Base-by-base conservation (phyloP, 2,329 filamentous ascomycete genomes). In the Claviceps pusilla region DNA sequence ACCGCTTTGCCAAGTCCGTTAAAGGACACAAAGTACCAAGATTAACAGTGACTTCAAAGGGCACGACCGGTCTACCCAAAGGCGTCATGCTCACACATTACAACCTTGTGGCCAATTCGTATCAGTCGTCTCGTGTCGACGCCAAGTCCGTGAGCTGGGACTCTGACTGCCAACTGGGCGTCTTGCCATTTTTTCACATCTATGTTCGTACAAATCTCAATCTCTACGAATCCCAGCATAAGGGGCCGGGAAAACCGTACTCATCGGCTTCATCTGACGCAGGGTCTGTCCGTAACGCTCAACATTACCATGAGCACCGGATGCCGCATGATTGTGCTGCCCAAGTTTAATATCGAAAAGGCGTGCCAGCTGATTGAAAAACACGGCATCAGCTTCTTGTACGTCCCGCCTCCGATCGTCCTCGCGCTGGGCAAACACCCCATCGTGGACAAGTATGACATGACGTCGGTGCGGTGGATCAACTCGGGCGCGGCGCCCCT, bases 171-270 rank as follows among this genome's bases (percentile, higher is more conserved):
- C 73, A 93, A 35, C 68, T 96, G 7, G 87, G 86, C 1, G 84
- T 95, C 56, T 69, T 95, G 11, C 90, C 90, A 0, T 93, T 95
- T 67, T 95, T 89, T 70, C 89, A 95, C 65, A 90, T 95, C 58
- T 95, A 95, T 64, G 88, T 86, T 69, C 60, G 79, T 63, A 24
- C 45, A 29, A 33, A 28, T 11, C 24, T 7, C 7, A 29, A 9
- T n/a, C 11, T 29, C 9, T 12, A 12, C 10, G 24, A n/a, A 28
- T 29, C 6, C 4, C 43, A 14, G 5, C 10, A 47, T 14, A 12
- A 46, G 19, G 3, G 11, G 3, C 6, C 3, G 28, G 29, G 24
- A 16, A 16, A 24, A 28, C 2, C 2, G 3, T 19, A 51, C 39
- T 51, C 11, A 51, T 2, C 24, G 4, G 10, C 29, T 42, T 19